phyloP scores from a whole-genome alignment of 345 rosid genomes.

The Aquilaria yunnanensis region DNA sequence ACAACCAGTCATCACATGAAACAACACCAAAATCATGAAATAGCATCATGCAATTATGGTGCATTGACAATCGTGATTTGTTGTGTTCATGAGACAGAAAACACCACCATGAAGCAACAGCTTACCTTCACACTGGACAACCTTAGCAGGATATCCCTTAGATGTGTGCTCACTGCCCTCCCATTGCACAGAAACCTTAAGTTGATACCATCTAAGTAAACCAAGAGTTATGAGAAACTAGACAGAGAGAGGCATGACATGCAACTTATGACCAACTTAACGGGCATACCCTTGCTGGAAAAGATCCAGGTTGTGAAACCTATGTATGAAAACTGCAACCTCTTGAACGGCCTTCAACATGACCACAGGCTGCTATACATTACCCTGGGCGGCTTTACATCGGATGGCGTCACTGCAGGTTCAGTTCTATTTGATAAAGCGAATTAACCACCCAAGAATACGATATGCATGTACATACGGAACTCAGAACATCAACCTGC shows the following conservation, averaged over 20 bases:
- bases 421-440: conserved; percentile 29
- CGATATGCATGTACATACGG: conserved; percentile 39
- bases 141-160: conserved; percentile 71
- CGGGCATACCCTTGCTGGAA: conserved; percentile 84
- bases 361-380: conserved; percentile 40
- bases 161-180: conserved; percentile 48
- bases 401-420: conserved; percentile 33
- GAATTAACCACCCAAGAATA: conserved; percentile 47
- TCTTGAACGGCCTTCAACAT: conserved; percentile 76
- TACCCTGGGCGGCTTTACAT: conserved; percentile 33
- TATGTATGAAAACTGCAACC: conserved; percentile 72
- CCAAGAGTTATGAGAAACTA: background rate
- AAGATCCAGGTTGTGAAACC: conserved; percentile 83
- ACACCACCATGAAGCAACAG: conserved; percentile 4
- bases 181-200: conserved; percentile 82
- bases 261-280: background rate
- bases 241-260: background rate
- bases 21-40: too few relatives aligned
- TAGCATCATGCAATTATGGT: too few relatives aligned
- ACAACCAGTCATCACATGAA: too few relatives aligned
- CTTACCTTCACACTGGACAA: conserved; percentile 93
- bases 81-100: background rate
- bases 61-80: too few relatives aligned
- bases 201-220: conserved; percentile 74
- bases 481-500: conserved; percentile 19